phyloP scores from a whole-genome alignment of 164 flowering plant species.

The Liquidambar formosana region DNA sequence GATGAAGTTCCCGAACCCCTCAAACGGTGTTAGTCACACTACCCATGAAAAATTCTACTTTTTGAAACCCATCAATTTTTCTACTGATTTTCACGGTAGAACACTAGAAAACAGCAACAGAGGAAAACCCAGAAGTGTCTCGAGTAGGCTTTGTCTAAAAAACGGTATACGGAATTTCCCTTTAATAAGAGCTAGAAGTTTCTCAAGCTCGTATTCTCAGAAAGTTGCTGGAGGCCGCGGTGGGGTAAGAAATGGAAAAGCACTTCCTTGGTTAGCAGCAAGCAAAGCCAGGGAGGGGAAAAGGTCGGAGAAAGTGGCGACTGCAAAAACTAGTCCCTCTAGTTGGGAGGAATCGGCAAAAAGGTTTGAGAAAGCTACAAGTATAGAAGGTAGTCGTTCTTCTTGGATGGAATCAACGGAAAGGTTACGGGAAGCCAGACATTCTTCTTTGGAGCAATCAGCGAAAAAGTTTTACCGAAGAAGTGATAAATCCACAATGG shows the following conservation, averaged over 20 bases:
- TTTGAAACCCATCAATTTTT: slow-evolving; percentile 8
- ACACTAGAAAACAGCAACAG: slow-evolving; percentile 1
- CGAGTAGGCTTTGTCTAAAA: slow-evolving; percentile 20
- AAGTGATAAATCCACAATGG: slow-evolving; percentile 4
- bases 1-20: not conserved
- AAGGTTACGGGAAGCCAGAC: not conserved
- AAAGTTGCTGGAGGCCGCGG: slow-evolving; percentile 21
- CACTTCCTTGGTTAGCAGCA: slow-evolving; percentile 64
- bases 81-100: slow-evolving; percentile 10
- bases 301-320: slow-evolving; percentile 19
- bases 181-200: slow-evolving; percentile 27
- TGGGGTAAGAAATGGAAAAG: slow-evolving; percentile 20
- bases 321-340: slow-evolving; percentile 28
- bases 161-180: not conserved
- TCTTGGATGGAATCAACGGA: slow-evolving; percentile 14
- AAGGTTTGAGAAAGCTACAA: slow-evolving; percentile 25
- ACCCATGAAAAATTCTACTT: not conserved
- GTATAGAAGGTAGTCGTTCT: slow-evolving; percentile 4
- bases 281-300: slow-evolving; percentile 31
- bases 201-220: slow-evolving; percentile 37
- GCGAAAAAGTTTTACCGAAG: slow-evolving; percentile 14
- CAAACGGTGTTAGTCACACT: slow-evolving; percentile 10
- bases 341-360: slow-evolving; percentile 63
- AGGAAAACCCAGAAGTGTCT: slow-evolving; percentile 22
- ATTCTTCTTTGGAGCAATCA: slow-evolving; percentile 26